Evolutionary conservation across 208 protist species (phyloP).

Genomic region (Leishmania mexicana): DNA sequence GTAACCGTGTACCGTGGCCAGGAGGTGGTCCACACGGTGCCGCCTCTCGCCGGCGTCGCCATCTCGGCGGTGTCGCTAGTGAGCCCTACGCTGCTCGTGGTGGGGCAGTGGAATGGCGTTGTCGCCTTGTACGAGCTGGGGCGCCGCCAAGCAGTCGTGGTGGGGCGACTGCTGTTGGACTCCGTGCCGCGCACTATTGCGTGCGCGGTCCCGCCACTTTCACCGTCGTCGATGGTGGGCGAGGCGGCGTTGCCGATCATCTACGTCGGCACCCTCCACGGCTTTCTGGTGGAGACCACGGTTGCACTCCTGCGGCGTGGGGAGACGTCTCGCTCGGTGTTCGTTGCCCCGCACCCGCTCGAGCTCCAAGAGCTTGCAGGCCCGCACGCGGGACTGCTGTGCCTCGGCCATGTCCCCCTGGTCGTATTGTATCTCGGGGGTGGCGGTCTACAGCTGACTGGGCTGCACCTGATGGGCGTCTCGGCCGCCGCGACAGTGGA

Average conservation of each 20-base stretch:
- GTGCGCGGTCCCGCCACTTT: conserved; percentile 4
- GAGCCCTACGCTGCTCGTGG: conserved; percentile 9
- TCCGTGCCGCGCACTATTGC: conserved; percentile 39
- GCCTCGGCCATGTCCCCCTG: conserved; percentile 64
- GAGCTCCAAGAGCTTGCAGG: conserved; percentile 45
- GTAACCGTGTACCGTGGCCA: conserved; percentile 15
- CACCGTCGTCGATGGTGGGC: not conserved
- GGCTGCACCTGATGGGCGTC: conserved; percentile 28
- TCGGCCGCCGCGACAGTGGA: conserved; percentile 28
- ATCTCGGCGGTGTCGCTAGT: conserved; percentile 19
- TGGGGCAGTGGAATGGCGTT: conserved; percentile 27
- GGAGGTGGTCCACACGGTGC: conserved; percentile 6
- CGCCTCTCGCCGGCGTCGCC: conserved; percentile 4
- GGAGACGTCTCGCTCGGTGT: conserved; percentile 21
- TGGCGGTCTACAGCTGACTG: conserved; percentile 18
- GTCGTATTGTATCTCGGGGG: conserved; percentile 46
- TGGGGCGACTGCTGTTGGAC: conserved; percentile 17
- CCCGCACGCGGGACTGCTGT: conserved; percentile 44
- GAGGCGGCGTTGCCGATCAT: conserved; percentile 7
- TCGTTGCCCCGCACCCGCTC: conserved; percentile 50
- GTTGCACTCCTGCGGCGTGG: conserved; percentile 11
- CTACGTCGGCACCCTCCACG: conserved; percentile 32
- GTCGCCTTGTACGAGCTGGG: conserved; percentile 19
- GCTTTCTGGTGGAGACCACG: conserved; percentile 35
- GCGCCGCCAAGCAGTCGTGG: not conserved